A percentile compares a stretch with the other conserved stretches of the same genome.
These are phyloP conservation scores for Cercophora samala DNA, from an alignment of 495 filamentous ascomycete species.

Conservation along the genomic window DNA sequence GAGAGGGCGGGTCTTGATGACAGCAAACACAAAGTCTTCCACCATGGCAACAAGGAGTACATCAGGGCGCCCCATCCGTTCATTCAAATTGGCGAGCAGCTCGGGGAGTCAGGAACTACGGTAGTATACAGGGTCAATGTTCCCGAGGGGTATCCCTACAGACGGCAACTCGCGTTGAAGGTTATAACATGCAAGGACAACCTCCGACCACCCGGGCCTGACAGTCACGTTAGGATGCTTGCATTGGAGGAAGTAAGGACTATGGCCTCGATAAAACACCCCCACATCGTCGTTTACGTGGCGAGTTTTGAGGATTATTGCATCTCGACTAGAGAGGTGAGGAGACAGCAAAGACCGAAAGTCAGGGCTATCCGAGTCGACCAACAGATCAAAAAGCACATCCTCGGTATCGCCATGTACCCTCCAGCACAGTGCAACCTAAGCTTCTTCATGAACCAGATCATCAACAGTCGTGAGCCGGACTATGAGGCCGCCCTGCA, in stretches of 20 bases:
- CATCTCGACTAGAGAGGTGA: conserved; percentile 23
- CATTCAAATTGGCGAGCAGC: conserved; percentile 20
- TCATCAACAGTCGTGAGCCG: conserved; percentile 13
- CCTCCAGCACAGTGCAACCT: conserved; percentile 33
- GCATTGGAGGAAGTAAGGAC: conserved; percentile 33
- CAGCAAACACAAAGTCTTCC: conserved; percentile 35
- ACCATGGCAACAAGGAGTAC: conserved; percentile 33
- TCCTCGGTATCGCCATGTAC: conserved; percentile 38
- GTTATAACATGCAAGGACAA: conserved; percentile 33
- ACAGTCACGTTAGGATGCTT: conserved; percentile 27
- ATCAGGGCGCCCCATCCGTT: conserved; percentile 28
- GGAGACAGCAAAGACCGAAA: conserved; percentile 5
- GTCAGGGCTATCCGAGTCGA: conserved; percentile 17
- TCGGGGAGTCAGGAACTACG: conserved; percentile 33
- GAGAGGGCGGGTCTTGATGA: conserved; percentile 22
- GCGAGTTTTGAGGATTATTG: conserved; percentile 36
- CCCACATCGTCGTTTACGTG: conserved; percentile 36
- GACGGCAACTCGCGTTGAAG: conserved; percentile 32
- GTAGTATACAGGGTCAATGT: conserved; percentile 31
- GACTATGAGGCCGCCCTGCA: conserved; percentile 28
- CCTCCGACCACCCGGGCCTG: conserved; percentile 26
- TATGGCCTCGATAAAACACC: conserved; percentile 30
- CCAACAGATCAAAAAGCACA: conserved; percentile 31
- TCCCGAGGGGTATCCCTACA: conserved; percentile 24
- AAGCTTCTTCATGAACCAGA: conserved; percentile 29